Percentiles rank a stretch among this genome's conserved stretches.
Evolutionary conservation across 257 asterid species (phyloP).

Genomic region (Linderniella brevidens): DNA sequence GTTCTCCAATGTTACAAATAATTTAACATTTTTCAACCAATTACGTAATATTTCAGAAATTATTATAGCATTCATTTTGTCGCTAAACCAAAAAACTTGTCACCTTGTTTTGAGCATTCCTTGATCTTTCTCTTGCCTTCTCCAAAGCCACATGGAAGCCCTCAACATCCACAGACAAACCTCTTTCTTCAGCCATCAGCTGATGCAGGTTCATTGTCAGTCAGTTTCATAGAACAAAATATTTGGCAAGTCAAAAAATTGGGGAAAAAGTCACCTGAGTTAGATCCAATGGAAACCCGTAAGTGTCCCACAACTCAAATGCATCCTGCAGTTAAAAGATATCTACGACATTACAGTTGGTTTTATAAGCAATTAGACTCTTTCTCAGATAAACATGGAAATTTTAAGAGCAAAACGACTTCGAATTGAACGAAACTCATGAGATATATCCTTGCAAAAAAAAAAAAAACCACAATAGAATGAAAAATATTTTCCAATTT

Average conservation of each 20-base stretch:
- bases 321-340: constrained; percentile 64
- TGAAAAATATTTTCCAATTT: neutral
- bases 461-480: constrained; percentile 2
- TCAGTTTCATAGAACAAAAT: neutral
- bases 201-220: constrained; percentile 17
- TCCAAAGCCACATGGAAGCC: constrained; percentile 66
- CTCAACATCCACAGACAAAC: constrained; percentile 61
- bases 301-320: constrained; percentile 91
- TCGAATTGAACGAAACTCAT: too few relatives aligned
- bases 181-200: constrained; percentile 98
- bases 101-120: constrained; percentile 92
- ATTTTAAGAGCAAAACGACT: neutral
- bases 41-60: neutral
- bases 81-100: constrained; percentile 10
- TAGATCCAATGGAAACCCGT: constrained; percentile 91
- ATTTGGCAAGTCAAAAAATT: neutral
- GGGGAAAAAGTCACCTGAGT: constrained; percentile 56
- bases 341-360: neutral
- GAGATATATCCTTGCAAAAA: neutral
- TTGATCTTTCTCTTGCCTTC: constrained; percentile 83
- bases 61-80: neutral
- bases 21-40: neutral
- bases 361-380: neutral
- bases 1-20: neutral
- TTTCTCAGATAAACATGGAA: neutral